These are phyloP conservation scores for Monilinia fructigena DNA, from an alignment of 2,329 filamentous ascomycete species.

Conservation along the genomic window DNA sequence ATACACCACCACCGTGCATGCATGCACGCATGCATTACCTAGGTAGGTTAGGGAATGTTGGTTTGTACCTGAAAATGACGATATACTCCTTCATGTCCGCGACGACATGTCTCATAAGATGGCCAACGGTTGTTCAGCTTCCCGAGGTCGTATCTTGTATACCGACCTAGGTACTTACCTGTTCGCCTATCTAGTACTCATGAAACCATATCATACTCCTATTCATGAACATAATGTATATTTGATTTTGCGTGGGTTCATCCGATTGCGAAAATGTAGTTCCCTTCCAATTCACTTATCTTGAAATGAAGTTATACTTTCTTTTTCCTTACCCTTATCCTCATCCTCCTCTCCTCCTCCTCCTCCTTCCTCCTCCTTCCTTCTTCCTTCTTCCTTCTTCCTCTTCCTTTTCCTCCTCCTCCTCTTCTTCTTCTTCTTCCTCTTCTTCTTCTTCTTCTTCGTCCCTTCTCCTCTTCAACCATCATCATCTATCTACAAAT, in stretches of 20 bases:
- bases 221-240: not conserved
- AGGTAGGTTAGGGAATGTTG: no score
- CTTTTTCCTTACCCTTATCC: not conserved
- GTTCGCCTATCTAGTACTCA: not conserved
- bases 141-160: not conserved
- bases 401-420: no score
- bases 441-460: not conserved
- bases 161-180: not conserved
- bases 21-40: no score
- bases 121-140: no score
- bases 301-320: not conserved
- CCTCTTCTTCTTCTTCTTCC: not conserved
- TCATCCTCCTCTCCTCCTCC: no score
- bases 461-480: no score
- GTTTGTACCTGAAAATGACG: not conserved
- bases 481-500: not conserved
- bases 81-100: not conserved
- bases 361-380: not conserved
- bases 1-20: not conserved
- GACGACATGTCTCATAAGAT: not conserved
- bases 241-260: no score
- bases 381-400: not conserved
- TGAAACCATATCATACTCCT: not conserved
- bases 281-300: not conserved
- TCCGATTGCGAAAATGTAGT: no score